Conservation (phyloP, 176 grass and related monocot genomes). For the Carex scoparia region DNA sequence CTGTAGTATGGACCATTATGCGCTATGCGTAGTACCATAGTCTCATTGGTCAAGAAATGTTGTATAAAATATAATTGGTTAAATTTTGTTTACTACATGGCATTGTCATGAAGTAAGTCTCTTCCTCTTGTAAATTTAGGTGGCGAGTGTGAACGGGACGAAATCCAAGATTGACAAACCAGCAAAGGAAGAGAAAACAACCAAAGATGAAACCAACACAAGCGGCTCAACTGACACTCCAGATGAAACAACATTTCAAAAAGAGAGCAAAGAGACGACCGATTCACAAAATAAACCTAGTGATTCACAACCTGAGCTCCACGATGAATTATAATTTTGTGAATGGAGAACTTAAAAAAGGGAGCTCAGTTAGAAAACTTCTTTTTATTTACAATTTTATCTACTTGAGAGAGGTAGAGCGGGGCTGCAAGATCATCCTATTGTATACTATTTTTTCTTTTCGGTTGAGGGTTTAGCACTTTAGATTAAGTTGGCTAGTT, state of each 20-base stretch:
- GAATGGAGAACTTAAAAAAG: slow-evolving; percentile 9
- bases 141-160: slow-evolving; percentile 80
- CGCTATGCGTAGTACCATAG: too few relatives aligned
- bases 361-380: background rate
- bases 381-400: slow-evolving; percentile 15
- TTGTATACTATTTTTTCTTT: slow-evolving; percentile 16
- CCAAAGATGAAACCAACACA: slow-evolving; percentile 41
- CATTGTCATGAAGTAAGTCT: background rate
- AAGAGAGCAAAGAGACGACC: slow-evolving; percentile 31
- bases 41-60: background rate
- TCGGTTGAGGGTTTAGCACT: slow-evolving; percentile 4
- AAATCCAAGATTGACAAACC: slow-evolving; percentile 95
- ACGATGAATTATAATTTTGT: slow-evolving; percentile 80
- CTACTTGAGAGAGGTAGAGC: slow-evolving; percentile 1
- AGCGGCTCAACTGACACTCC: slow-evolving; percentile 32
- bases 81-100: background rate
- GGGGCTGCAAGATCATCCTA: background rate
- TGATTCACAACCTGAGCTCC: slow-evolving; percentile 48
- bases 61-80: background rate
- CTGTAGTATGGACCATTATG: too few relatives aligned
- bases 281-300: slow-evolving; percentile 25
- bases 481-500: slow-evolving; percentile 8
- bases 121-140: slow-evolving; percentile 32
- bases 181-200: slow-evolving; percentile 46
- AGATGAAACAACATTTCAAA: slow-evolving; percentile 25